Evolutionary conservation across 495 filamentous ascomycete genomes (phyloP).

Genomic region (Clavariopsis aquatica): DNA sequence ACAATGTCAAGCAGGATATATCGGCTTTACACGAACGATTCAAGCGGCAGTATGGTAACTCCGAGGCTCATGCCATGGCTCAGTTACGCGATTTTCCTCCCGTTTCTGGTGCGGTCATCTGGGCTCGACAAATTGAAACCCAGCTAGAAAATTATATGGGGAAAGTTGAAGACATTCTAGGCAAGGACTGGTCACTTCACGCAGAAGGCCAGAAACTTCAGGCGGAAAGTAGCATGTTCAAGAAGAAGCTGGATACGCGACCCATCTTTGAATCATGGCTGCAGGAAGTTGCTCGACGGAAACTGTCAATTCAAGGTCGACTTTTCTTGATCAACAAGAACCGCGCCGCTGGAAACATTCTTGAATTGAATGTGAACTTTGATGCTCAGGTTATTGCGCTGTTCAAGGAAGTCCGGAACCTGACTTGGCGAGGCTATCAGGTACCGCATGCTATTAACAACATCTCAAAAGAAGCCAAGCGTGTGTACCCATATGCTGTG

Average conservation of each 20-base stretch:
- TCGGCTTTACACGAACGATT: slow-evolving; percentile 90
- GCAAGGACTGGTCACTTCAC: slow-evolving; percentile 89
- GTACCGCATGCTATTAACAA: slow-evolving; percentile 93
- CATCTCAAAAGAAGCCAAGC: slow-evolving; percentile 93
- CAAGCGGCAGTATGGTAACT: slow-evolving; percentile 97
- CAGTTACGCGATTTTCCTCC: slow-evolving; percentile 93
- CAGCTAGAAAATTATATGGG: slow-evolving; percentile 96
- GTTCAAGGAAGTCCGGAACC: slow-evolving; percentile 98
- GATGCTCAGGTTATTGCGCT: slow-evolving; percentile 94
- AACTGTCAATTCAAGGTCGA: slow-evolving; percentile 85
- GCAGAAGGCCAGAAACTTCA: slow-evolving; percentile 93
- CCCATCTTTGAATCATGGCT: slow-evolving; percentile 95
- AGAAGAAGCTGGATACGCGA: slow-evolving; percentile 91
- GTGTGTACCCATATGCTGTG: slow-evolving; percentile 95
- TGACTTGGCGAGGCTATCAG: slow-evolving; percentile 88
- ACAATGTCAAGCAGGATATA: slow-evolving; percentile 95
- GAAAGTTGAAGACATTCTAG: slow-evolving; percentile 93
- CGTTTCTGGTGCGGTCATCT: slow-evolving; percentile 93
- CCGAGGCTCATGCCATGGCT: slow-evolving; percentile 96
- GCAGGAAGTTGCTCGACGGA: slow-evolving; percentile 78
- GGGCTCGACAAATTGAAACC: slow-evolving; percentile 93
- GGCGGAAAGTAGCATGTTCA: slow-evolving; percentile 82
- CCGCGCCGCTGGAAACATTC: slow-evolving; percentile 76
- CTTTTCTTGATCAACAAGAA: slow-evolving; percentile 89
- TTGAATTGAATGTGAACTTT: slow-evolving; percentile 93